Evolutionary conservation across 2,329 filamentous ascomycete genomes (phyloP), one percentile per base, ranked within the genome.

Genomic region (Neobulgaria alba): DNA sequence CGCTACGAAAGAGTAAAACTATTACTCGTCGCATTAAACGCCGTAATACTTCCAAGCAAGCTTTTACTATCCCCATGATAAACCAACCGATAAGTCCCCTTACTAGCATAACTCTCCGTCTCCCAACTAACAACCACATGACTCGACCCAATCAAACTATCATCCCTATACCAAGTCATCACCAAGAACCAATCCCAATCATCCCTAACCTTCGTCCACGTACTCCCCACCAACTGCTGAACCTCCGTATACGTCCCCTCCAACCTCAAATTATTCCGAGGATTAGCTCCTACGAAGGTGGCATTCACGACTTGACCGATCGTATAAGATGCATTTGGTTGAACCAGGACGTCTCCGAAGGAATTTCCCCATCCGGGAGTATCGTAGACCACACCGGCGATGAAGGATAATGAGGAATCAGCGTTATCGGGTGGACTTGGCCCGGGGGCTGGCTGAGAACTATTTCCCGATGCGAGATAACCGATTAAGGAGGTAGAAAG

Each of bases 11-110:
- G 29, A n/a, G 45, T 53, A 41, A 55, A 57, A 32, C 20, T 50
- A 18, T 38, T 33, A 54, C 79, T 83, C 12, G 69, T 69, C 0
- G 83, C 85, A 48, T 82, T 75, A 64, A 93, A 92, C 3, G 72
- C 60, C 29, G 65, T 73, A 19, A 92, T 77, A 1, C 52, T 63
- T 0, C 81, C 79, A 3, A 41, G 54, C 9, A 79, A 52, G 4
- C 67, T 67, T 72, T 89, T 95, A 1, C 76, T 68, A 63, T 95
- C 87, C 0, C 90, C 89, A 63, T 81, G 88, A 58, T 95, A 96
- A 63, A 71, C 75, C 36, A 93, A 62, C 29, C 88, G 69, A 62
- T 95, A 95, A 30, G 73, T 77, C 0, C 88, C 88, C 1, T 61
- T 58, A 42, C 68, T 66, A 16, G 72, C 72, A 42, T 42, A 47